Evolutionary conservation across 177 flowering plant genomes (phyloP), one percentile per base, ranked within the genome.

Genomic region (Tripterygium wilfordii): DNA sequence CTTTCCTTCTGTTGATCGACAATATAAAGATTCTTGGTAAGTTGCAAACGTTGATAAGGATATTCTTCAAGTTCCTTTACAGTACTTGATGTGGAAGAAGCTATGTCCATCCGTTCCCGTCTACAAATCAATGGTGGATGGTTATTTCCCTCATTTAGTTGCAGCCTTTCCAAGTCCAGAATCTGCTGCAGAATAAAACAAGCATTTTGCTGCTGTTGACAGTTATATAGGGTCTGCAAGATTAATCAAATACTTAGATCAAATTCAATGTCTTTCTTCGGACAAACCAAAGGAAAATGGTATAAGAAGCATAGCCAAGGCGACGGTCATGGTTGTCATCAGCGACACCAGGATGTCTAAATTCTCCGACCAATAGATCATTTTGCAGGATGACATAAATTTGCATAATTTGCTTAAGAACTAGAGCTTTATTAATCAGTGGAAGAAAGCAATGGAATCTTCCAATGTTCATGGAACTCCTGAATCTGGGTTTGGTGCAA

Each of bases 101-200:
- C 39, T 24, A 38, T 27, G 15, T 50, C 65, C 31, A 4, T 18
- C 52, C 63, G 54, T 38, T 54, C 63, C 47, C 61, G 44, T 19
- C 45, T 62, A 42, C 43, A 31, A 22, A 60, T 12, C 31, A 44
- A 15, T 30, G 71, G 59, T 6, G 57, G 48, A 39, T 4, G 33
- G 36, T 50, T 37, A 19, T 51, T 63, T 43, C 58, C 61, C 51
- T 74, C 78, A 16, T n/a, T 54, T 32, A 68, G 72, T 60, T 80
- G 82, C 59, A 83, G 70, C 57, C 58, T 73, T 53, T 70, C 70
- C 53, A 85, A 62, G 42, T 81, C 79, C 38, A 76, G 51, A 66
- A 85, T 71, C 60, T 85, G 95, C 33, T 72, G 69, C 62, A 78
- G 53, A 60, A 83, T 74, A 39, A 60, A 47, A 39, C 24, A 30